Evolutionary conservation across 2,329 filamentous ascomycete genomes (phyloP).

Genomic region (Aspergillus piperis): DNA sequence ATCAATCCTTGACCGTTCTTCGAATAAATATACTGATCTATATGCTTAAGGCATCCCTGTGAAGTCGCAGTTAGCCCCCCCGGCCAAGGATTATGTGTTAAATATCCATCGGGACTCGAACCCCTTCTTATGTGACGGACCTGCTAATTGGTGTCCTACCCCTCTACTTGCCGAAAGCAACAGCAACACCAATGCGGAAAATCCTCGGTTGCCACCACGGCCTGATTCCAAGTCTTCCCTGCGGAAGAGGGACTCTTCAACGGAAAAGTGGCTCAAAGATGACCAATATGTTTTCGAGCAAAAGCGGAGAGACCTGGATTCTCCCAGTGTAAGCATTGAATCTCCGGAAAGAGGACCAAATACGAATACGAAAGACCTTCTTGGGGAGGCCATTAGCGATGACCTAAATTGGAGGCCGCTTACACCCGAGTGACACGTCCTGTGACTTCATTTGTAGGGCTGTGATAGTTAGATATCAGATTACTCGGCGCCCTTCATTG

Average conservation of each 20-base stretch:
- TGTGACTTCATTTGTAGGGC: not conserved
- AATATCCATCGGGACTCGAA: conserved; percentile 78
- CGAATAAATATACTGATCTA: conserved; percentile 6
- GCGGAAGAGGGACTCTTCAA: not conserved
- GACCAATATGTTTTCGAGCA: not conserved
- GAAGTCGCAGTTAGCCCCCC: conserved; percentile 69
- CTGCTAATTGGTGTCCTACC: conserved; percentile 75
- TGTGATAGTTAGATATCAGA: not conserved
- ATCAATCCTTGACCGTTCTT: not conserved
- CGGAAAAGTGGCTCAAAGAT: not conserved
- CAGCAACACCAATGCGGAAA: conserved; percentile 12
- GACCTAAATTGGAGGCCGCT: conserved; percentile 36
- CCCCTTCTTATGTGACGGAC: conserved; percentile 72
- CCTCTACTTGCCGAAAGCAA: not conserved
- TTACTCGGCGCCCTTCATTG: not conserved
- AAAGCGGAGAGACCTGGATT: not conserved
- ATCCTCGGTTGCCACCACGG: conserved; percentile 29
- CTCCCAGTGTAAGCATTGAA: not conserved
- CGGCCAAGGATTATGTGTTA: conserved; percentile 62
- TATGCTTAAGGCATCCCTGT: conserved; percentile 66
- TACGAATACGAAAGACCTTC: conserved; percentile 20
- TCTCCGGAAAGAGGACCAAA: not conserved
- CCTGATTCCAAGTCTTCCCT: not conserved
- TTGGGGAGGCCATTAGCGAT: conserved; percentile 26
- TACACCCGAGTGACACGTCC: conserved; percentile 21